A percentile compares a stretch with the other conserved stretches of the same genome.
phyloP scores from a whole-genome alignment of 148 eudicot species.

The Euryodendron excelsum region DNA sequence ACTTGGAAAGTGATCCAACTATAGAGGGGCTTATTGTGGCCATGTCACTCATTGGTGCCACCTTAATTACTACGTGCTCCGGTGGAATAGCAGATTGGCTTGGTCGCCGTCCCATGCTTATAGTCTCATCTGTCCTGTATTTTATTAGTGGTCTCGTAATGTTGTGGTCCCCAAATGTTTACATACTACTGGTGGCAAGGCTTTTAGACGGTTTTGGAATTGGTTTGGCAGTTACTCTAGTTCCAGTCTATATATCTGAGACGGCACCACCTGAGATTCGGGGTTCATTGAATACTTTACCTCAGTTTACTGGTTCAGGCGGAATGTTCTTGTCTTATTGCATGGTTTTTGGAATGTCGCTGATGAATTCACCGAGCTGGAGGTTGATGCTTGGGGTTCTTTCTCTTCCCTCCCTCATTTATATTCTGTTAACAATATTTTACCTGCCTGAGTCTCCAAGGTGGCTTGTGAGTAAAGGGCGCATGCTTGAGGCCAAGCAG shows the following conservation, averaged over 20 bases:
- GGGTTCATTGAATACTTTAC: constrained; percentile 30
- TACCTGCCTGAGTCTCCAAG: constrained; percentile 36
- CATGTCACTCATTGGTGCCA: constrained; percentile 33
- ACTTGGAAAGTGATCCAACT: constrained; percentile 25
- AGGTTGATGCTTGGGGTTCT: constrained; percentile 35
- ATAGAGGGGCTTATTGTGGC: constrained; percentile 34
- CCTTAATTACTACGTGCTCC: constrained; percentile 23
- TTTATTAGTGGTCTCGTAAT: constrained; percentile 25
- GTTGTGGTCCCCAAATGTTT: constrained; percentile 31
- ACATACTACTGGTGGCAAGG: constrained; percentile 28
- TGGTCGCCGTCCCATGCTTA: constrained; percentile 31
- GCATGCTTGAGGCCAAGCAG: constrained; percentile 28
- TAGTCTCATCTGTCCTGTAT: constrained; percentile 26
- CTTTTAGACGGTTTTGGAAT: constrained; percentile 34
- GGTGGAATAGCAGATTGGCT: constrained; percentile 22
- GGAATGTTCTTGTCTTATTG: constrained; percentile 36
- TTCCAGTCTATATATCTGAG: constrained; percentile 31
- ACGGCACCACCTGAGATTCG: constrained; percentile 30
- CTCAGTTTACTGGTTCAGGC: constrained; percentile 31
- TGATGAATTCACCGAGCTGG: constrained; percentile 27
- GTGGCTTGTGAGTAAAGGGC: constrained; percentile 37
- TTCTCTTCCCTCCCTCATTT: constrained; percentile 22
- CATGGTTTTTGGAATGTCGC: constrained; percentile 32
- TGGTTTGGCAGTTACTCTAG: constrained; percentile 28
- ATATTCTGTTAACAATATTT: constrained; percentile 18